A percentile compares a stretch with the other conserved stretches of the same genome.
phyloP scores from a whole-genome alignment of 208 protist species.

The Trypanosoma caninum region DNA sequence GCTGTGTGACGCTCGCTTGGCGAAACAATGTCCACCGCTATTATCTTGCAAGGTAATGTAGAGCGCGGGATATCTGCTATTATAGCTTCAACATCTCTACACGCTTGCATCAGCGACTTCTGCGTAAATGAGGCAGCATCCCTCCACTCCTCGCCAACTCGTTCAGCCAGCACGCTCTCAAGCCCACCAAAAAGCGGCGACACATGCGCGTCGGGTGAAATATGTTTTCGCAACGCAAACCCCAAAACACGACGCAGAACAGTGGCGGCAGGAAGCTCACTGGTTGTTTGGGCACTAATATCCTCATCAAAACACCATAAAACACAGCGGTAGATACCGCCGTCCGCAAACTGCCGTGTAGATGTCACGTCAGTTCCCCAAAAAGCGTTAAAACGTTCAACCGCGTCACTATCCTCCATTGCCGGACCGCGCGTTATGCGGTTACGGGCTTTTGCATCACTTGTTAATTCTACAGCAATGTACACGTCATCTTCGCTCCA shows the following conservation, averaged over 20 bases:
- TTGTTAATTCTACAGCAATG: constrained; percentile 52
- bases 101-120: constrained; percentile 50
- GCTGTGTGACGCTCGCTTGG: constrained; percentile 64
- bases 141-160: constrained; percentile 70
- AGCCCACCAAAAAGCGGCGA: constrained; percentile 55
- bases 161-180: constrained; percentile 60
- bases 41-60: constrained; percentile 74
- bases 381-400: constrained; percentile 74
- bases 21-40: constrained; percentile 68
- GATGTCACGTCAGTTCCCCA: constrained; percentile 69
- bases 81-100: constrained; percentile 57
- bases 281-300: constrained; percentile 42
- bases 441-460: constrained; percentile 61
- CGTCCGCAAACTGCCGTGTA: constrained; percentile 84
- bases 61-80: constrained; percentile 51
- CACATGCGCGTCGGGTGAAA: constrained; percentile 29
- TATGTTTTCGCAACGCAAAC: constrained; percentile 60
- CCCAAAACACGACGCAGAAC: constrained; percentile 58
- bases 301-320: constrained; percentile 68
- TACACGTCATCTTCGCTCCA: constrained; percentile 34
- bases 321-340: constrained; percentile 82
- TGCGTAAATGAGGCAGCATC: constrained; percentile 63
- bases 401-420: constrained; percentile 64
- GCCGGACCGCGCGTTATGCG: constrained; percentile 72
- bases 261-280: constrained; percentile 45